A percentile compares a stretch with the other conserved stretches of the same genome.
Conservation (phyloP, 1,139 yeast genomes). For the Yamadazyma atlantica region DNA sequence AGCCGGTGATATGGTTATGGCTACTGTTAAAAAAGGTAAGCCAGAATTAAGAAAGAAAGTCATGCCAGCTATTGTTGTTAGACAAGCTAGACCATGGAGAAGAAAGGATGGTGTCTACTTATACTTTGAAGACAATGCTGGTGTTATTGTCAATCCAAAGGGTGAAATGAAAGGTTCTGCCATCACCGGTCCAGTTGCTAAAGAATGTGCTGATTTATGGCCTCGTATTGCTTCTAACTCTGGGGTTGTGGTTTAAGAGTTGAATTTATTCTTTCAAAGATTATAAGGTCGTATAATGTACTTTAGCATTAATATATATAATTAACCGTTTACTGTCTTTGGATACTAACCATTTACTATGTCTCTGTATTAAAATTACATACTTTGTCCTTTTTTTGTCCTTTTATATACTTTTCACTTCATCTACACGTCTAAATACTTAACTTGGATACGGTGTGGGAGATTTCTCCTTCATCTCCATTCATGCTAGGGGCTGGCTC, state of each 20-base stretch:
- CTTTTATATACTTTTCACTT: neutral
- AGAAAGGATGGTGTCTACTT: constrained; percentile 99
- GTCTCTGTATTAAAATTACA: no score
- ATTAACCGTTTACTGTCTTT: constrained; percentile 3
- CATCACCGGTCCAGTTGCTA: constrained; percentile 99
- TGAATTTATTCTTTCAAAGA: no score
- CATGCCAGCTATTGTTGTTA: constrained; percentile 99
- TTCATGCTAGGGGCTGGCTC: neutral
- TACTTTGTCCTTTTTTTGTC: no score
- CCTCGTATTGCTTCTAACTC: constrained; percentile 99
- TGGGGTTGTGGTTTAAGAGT: constrained; percentile 94
- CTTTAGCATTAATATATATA: constrained; percentile 46
- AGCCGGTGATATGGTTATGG: constrained; percentile 99
- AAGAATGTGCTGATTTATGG: constrained; percentile 99
- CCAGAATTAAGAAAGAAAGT: constrained; percentile 99
- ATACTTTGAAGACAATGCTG: constrained; percentile 99
- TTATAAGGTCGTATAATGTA: constrained; percentile 96
- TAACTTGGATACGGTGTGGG: constrained; percentile 6
- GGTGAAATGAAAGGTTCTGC: constrained; percentile 99
- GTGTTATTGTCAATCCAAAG: constrained; percentile 99
- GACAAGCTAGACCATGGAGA: constrained; percentile 99
- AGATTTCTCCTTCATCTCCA: constrained; percentile 1
- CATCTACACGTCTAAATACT: constrained; percentile 3
- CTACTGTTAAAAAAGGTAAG: constrained; percentile 99
- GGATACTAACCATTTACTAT: no score